Evolutionary conservation across 164 flowering plant species (phyloP), one percentile per base, ranked within the genome.

Genomic region (Stephania japonica): DNA sequence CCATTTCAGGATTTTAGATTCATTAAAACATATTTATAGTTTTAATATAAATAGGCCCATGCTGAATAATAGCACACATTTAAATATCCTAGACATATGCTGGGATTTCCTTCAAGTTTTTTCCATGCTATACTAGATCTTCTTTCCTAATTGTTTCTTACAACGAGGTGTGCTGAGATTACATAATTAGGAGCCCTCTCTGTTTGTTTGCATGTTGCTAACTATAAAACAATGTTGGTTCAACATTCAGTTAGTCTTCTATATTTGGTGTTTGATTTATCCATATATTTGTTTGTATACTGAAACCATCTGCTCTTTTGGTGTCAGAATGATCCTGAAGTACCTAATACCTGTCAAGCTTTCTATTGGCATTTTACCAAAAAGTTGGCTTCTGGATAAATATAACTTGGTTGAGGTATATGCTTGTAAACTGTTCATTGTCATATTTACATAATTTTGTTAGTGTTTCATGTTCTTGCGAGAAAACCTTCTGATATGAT

Each of bases 331-430:
- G 79, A 82, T 82, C 47, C 74, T 82, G 70, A 82, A 82, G 73
- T 82, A 82, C 77, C 81, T 79, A 42, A 72, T 82, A 75, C 84
- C 84, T 56, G 84, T 82, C 61, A 82, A 80, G 76, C 79, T 81
- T 70, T 96, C 98, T 67, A 80, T 96, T 25, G 98, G 97, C 73
- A 88, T 90, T 72, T 82, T 96, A 79, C 97, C 99, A 7, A 80
- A 75, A 53, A 81, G 80, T 61, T 72, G 78, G 82, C 92, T 96
- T 26, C 81, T 96, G 68, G 88, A 89, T 79, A 88, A 83, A 83
- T 89, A 87, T 82, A 90, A 87, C 78, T 84, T 93, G 50, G 73
- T 84, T 68, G 98, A 96, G 98, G 99, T 96, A 83, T 75, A 73
- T 21, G 26, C 27, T 26, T 7, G 65, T 59, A 7, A 44, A 63